Evolutionary conservation across 2,329 filamentous ascomycete species (phyloP), one percentile per base, ranked within the genome.

Genomic region (Epichloe bromicola): DNA sequence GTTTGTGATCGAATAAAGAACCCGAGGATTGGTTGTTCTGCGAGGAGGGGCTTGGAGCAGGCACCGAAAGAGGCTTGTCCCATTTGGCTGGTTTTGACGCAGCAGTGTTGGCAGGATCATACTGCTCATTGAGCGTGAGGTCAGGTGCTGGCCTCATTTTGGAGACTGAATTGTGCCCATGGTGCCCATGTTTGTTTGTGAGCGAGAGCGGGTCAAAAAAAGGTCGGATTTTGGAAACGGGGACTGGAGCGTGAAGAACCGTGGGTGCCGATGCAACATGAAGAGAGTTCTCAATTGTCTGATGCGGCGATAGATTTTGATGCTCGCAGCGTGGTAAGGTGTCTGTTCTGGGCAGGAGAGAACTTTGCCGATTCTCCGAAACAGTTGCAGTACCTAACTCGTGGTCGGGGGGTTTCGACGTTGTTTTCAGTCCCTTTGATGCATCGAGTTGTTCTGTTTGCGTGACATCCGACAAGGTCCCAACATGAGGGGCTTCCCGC

Each of bases 1-100:
- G 60, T 20, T 57, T 61, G 50, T 65, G 66, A 51, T 68, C 60
- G 15, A 67, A 49, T 1, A 65, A 49, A 11, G 64, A 62, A 30
- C 56, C 55, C 7, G 60, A 54, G 15, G 65, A 62, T 6, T 52
- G 60, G 33, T 56, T 61, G 17, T 60, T 57, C 8, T 50, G 46
- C 20, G 60, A 54, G 15, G 41, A 50, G 33, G 33, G 44, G 26
- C 33, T 46, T 26, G 53, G 55, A 40, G 30, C 33, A 33, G 42
- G n/a, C 12, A 36, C 26, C 5, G 36, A 36, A 17, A 11, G n/a
- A 5, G n/a, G 15, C 30, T 39, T 26, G 8, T 23, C n/a, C 30
- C 19, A 30, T 19, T 42, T 38, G 23, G 42, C 45, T 45, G 14
- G 26, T 14, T 19, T 36, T 39, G 36, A 33, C 20, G 33, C 42